phyloP scores from a whole-genome alignment of 2,329 filamentous ascomycete genomes.

The Diplodia corticola region DNA sequence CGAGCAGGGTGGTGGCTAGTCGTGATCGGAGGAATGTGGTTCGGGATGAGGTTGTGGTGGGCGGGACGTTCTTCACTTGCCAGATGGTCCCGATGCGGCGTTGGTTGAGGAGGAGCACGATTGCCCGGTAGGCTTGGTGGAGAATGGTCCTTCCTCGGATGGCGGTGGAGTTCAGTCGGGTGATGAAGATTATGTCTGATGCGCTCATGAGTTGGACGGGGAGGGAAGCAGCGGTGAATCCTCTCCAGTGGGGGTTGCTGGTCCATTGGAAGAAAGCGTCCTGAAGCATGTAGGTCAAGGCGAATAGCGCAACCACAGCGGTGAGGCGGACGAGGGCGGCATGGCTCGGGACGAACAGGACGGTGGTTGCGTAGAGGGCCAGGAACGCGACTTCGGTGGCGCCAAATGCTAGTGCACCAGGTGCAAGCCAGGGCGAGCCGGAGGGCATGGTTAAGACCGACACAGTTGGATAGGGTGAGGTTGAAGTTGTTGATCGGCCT shows the following conservation, averaged over 20 bases:
- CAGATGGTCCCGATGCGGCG: background rate
- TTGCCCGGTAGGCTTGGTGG: background rate
- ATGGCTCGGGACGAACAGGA: background rate
- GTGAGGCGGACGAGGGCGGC: background rate
- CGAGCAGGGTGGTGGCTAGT: background rate
- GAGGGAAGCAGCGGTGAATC: background rate
- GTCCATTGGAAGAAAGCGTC: background rate
- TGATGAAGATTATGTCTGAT: background rate
- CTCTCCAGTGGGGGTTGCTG: background rate
- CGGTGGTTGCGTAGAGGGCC: background rate
- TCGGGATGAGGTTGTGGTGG: background rate
- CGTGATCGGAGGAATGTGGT: background rate
- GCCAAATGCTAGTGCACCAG: background rate
- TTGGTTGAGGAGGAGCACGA: background rate
- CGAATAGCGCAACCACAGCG: background rate
- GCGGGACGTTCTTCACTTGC: background rate
- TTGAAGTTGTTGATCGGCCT: background rate
- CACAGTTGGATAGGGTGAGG: background rate
- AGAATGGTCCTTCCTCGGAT: background rate
- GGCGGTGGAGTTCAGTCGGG: background rate
- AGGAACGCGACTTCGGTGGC: background rate
- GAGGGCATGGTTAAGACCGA: background rate
- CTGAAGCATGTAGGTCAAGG: background rate
- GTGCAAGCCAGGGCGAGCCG: background rate
- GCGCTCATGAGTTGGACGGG: slow-evolving; percentile 1